Conservation (phyloP, 2,329 filamentous ascomycete species). For the Fulvia fulva region DNA sequence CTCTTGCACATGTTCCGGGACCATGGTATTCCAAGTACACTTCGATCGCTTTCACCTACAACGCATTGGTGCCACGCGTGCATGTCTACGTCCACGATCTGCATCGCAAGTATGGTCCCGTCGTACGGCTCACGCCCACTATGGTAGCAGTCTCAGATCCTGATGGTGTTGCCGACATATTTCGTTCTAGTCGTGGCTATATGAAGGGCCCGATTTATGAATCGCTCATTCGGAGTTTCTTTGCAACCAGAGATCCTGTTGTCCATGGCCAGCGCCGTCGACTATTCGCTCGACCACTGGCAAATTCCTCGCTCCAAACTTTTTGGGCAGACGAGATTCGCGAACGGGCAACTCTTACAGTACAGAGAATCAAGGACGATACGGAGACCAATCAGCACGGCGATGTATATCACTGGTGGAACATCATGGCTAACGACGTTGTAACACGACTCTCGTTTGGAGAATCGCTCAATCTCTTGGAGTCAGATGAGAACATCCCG, state of each 20-base stretch:
- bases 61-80: slow-evolving; percentile 13
- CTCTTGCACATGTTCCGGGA: slow-evolving; percentile 16
- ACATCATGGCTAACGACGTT: slow-evolving; percentile 39
- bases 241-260: slow-evolving; percentile 32
- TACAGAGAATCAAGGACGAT: slow-evolving; percentile 32
- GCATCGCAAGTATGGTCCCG: slow-evolving; percentile 31
- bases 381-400: slow-evolving; percentile 27
- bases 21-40: slow-evolving; percentile 20
- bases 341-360: slow-evolving; percentile 31
- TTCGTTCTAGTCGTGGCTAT: slow-evolving; percentile 24
- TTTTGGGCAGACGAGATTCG: slow-evolving; percentile 36
- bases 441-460: slow-evolving; percentile 38
- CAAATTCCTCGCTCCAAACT: slow-evolving; percentile 31
- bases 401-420: slow-evolving; percentile 39
- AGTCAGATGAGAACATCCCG: slow-evolving; percentile 15
- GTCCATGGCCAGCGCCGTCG: slow-evolving; percentile 35
- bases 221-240: slow-evolving; percentile 29
- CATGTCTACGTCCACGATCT: slow-evolving; percentile 36
- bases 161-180: slow-evolving; percentile 19
- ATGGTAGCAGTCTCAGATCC: slow-evolving; percentile 28
- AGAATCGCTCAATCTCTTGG: slow-evolving; percentile 36
- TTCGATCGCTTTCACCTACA: slow-evolving; percentile 12
- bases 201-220: slow-evolving; percentile 27
- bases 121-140: slow-evolving; percentile 26
- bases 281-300: slow-evolving; percentile 35